Evolutionary conservation across 2,329 filamentous ascomycete species (phyloP), one percentile per base, ranked within the genome.

Genomic region (Alternaria panax): DNA sequence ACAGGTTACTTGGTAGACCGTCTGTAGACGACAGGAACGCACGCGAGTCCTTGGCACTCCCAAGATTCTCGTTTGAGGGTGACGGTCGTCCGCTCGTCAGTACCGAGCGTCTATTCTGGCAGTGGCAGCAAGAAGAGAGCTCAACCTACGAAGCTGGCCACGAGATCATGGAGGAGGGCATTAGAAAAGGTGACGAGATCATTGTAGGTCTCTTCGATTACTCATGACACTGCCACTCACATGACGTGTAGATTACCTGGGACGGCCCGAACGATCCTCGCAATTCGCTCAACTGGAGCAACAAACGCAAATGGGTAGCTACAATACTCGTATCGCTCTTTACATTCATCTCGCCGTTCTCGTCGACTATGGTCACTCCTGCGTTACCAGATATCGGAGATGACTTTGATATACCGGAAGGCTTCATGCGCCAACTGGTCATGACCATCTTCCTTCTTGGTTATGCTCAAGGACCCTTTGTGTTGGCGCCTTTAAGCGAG

Each of bases 241-340:
- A 28, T 42, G 36, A 41, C 34, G 36, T 52, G 28, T 46, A 74
- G 72, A 64, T 83, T 8, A 77, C 77, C 0, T 83, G 80, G 80
- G 80, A 82, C 57, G 78, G 80, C 2, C 79, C 80, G 4, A 73
- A 80, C 47, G 81, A 83, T 57, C 80, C 79, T 14, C 69, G 63
- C 32, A 83, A 83, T 56, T 81, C 81, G 3, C 80, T 81, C 59
- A 84, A 83, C 59, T 83, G 81, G 81, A 68, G 73, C 3, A 73
- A 73, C 48, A 74, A 74, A 50, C 71, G 75, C 48, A 82, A 82
- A 65, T 83, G 81, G 81, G 65, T 77, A 18, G 79, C 79, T 1
- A 82, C 80, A 5, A 72, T 81, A 53, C 75, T 82, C 22, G 80
- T 82, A 0, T 81, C 75, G 1, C 60, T 69, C 25, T 79, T 78